Evolutionary conservation across 352 stramenopile genomes (phyloP).

Genomic region (Phytophthora multivora): DNA sequence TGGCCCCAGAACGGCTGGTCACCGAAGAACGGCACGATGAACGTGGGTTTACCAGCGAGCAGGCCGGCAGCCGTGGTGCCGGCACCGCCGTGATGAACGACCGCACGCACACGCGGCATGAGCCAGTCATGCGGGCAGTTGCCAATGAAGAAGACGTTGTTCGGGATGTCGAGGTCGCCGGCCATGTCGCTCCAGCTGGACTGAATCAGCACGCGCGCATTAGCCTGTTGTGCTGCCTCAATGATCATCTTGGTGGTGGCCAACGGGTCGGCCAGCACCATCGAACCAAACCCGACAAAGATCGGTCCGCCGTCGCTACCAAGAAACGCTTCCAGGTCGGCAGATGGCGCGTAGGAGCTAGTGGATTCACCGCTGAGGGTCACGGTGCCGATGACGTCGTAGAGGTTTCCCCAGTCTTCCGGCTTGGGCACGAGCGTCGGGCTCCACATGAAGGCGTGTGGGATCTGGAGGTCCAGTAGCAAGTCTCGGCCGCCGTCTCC

Average conservation of each 20-base stretch:
- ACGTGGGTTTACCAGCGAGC: conserved; percentile 86
- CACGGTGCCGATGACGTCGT: conserved; percentile 27
- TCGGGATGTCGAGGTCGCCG: conserved; percentile 21
- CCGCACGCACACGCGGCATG: conserved; percentile 19
- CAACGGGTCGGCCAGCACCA: conserved; percentile 20
- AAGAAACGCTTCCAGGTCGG: conserved; percentile 21
- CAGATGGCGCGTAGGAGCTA: conserved; percentile 11
- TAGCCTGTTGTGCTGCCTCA: conserved; percentile 11
- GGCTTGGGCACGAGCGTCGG: conserved; percentile 19
- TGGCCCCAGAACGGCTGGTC: conserved; percentile 94
- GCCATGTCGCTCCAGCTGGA: conserved; percentile 33
- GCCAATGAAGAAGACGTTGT: conserved; percentile 26
- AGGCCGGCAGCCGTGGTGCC: conserved; percentile 61
- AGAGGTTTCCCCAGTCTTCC: conserved; percentile 17
- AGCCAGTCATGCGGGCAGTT: conserved; percentile 31
- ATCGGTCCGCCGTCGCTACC: conserved; percentile 11
- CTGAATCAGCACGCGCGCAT: conserved; percentile 22
- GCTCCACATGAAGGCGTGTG: conserved; percentile 28
- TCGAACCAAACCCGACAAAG: conserved; percentile 29
- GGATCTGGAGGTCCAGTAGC: conserved; percentile 19
- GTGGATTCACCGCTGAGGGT: conserved; percentile 1
- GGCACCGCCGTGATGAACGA: conserved; percentile 21
- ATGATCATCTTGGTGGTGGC: conserved; percentile 28
- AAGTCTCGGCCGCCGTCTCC: conserved; percentile 12
- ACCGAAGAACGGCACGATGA: conserved; percentile 95